Conservation (phyloP, 805 yeast species). For the Pichia cephalocereana region DNA sequence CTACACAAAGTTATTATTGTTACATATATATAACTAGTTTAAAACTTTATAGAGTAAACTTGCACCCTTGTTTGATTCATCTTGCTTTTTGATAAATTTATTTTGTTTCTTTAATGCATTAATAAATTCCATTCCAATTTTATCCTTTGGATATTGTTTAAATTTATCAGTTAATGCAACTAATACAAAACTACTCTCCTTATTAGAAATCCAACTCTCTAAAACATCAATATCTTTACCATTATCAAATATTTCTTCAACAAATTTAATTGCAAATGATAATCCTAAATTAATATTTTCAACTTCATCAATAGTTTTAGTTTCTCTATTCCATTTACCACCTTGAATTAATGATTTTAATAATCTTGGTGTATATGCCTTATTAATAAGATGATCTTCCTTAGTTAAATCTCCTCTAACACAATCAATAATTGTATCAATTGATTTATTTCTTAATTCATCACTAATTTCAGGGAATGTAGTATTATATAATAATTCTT, state of each 20-base stretch:
- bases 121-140: conserved; percentile 35
- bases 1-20: too few species aligned
- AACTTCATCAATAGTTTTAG: conserved; percentile 37
- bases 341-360: conserved; percentile 74
- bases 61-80: conserved; percentile 54
- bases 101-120: conserved; percentile 44
- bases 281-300: conserved; percentile 42
- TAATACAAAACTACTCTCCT: conserved; percentile 69
- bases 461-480: conserved; percentile 25
- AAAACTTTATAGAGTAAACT: conserved; percentile 35
- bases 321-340: conserved; percentile 70
- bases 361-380: conserved; percentile 67
- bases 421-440: conserved; percentile 47
- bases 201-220: conserved; percentile 53
- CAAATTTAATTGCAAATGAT: conserved; percentile 47
- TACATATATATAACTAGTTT: neutral
- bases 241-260: conserved; percentile 34
- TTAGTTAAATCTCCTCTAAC: conserved; percentile 59
- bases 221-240: conserved; percentile 45
- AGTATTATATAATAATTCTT: conserved; percentile 58
- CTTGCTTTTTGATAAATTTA: conserved; percentile 34
- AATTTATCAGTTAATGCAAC: conserved; percentile 71
- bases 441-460: conserved; percentile 33
- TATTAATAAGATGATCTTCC: conserved; percentile 58
- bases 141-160: conserved; percentile 31